phyloP scores from a whole-genome alignment of 2,329 filamentous ascomycete genomes.

The Fusarium nelsonii region DNA sequence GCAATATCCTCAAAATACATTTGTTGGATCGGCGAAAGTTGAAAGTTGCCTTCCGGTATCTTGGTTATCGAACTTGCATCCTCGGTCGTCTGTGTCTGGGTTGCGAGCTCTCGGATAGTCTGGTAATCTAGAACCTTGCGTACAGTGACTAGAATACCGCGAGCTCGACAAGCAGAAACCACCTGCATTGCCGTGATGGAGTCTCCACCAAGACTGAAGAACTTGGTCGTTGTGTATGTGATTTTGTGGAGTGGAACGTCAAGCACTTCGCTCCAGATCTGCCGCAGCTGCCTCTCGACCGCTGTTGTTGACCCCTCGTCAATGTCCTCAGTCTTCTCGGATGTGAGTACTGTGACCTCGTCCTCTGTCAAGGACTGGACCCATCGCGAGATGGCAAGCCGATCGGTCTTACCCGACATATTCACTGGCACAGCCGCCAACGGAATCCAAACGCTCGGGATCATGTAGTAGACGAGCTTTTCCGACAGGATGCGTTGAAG shows the following conservation, averaged over 20 bases:
- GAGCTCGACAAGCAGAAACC: not conserved
- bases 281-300: not conserved
- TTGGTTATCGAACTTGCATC: not conserved
- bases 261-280: constrained; percentile 3
- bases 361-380: constrained; percentile 3
- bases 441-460: not conserved
- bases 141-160: constrained; percentile 3
- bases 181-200: constrained; percentile 14
- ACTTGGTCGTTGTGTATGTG: constrained; percentile 5
- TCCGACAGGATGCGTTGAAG: not conserved
- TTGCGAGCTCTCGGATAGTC: not conserved
- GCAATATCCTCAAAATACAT: constrained; percentile 6
- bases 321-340: not conserved
- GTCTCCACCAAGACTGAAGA: constrained; percentile 10
- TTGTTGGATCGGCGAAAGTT: constrained; percentile 1
- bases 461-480: not conserved
- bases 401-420: constrained; percentile 2
- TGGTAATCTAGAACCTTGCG: constrained; percentile 1
- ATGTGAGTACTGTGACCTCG: not conserved
- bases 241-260: not conserved
- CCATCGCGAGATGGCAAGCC: constrained; percentile 1
- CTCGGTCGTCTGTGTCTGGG: not conserved
- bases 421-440: not conserved
- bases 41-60: not conserved
- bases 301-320: not conserved